Conservation (phyloP, 1,284 basidiomycete genomes). For the Laetiporus sulphureus region DNA sequence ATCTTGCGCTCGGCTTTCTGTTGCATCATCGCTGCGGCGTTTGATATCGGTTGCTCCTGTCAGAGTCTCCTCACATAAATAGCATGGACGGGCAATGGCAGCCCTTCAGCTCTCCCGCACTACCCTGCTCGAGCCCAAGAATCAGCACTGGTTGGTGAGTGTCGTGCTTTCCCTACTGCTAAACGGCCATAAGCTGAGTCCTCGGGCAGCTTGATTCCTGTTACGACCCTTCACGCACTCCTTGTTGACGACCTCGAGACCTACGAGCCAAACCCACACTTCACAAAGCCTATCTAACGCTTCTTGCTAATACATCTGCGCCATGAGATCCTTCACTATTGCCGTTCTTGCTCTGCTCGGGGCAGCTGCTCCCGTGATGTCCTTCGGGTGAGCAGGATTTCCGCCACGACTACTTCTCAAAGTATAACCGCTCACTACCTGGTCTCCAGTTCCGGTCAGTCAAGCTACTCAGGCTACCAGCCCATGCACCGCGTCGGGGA, state of each 20-base stretch:
- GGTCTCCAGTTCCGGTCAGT: too few species aligned
- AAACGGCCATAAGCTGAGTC: not conserved
- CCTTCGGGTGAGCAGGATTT: too few species aligned
- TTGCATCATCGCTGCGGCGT: too few species aligned
- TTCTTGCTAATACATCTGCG: not conserved
- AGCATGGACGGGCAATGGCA: too few species aligned
- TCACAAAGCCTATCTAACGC: not conserved
- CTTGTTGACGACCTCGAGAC: conserved; percentile 1
- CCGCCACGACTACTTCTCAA: too few species aligned
- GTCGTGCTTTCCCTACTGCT: not conserved
- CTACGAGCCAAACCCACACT: not conserved
- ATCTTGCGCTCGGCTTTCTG: too few species aligned
- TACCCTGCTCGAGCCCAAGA: conserved; percentile 1
- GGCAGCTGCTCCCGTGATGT: not conserved
- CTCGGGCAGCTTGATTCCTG: conserved; percentile 1
- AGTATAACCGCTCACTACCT: too few species aligned
- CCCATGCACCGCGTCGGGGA: too few species aligned
- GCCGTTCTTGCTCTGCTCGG: not conserved
- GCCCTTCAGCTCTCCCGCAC: too few species aligned
- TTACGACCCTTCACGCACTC: conserved; percentile 1
- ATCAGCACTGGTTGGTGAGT: conserved; percentile 4
- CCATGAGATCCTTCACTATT: not conserved
- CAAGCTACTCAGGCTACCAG: too few species aligned
- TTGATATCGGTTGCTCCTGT: too few species aligned
- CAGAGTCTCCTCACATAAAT: too few species aligned